Evolutionary conservation across 306 rosid genomes (phyloP).

Genomic region (Cucurbita ficifolia): DNA sequence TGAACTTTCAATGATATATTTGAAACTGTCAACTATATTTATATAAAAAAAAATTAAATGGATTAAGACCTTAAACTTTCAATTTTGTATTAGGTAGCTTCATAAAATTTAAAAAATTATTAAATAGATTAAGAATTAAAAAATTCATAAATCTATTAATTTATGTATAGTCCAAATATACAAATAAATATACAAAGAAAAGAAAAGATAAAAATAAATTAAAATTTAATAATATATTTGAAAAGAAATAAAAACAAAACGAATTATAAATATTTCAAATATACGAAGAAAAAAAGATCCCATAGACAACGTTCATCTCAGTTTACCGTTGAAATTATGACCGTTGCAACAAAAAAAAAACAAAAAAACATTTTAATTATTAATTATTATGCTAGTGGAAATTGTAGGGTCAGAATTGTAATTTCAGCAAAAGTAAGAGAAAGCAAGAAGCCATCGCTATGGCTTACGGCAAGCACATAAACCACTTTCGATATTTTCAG

Average conservation of each 20-base stretch:
- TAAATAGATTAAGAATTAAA: no score
- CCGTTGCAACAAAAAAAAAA: not conserved
- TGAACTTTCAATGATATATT: no score
- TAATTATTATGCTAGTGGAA: not conserved
- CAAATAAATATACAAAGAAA: no score
- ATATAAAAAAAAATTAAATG: no score
- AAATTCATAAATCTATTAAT: no score
- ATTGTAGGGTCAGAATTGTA: not conserved
- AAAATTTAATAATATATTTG: no score
- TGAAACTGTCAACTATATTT: no score
- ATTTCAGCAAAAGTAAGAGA: constrained; percentile 2
- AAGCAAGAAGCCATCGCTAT: not conserved
- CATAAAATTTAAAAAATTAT: no score
- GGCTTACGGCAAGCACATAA: constrained; percentile 21
- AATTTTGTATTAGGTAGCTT: no score
- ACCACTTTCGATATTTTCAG: constrained; percentile 38
- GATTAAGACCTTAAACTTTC: no score
- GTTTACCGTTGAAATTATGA: not conserved
- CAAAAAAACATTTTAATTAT: not conserved
- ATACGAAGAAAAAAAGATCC: not conserved
- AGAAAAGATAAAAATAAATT: no score
- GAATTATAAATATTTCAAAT: not conserved
- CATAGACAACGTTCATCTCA: not conserved
- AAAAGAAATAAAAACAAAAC: not conserved
- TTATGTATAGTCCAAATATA: no score